Base-by-base conservation (phyloP, 257 asterid species). In the Verbena officinalis region DNA sequence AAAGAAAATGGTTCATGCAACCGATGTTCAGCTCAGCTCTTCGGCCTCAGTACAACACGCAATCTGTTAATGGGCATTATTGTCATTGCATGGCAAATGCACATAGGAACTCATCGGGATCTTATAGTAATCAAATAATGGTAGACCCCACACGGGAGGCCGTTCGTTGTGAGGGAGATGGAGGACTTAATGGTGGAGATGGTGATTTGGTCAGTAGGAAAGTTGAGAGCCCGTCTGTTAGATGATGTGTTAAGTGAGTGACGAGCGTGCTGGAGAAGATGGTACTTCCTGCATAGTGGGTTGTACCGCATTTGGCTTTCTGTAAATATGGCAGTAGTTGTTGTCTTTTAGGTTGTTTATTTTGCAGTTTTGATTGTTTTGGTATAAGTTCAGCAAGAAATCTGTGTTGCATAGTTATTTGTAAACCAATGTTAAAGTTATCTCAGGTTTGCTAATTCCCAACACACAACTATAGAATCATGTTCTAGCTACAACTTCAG, bases 21-120 rank as follows among this genome's bases (percentile, higher is more conserved):
- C 95, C 95, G 0, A 56, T 90, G 87, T 90, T 83, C 45, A 71
- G 96, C 75, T 87, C 97, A 44, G 96, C 91, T 17, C 52, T 75
- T 46, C 79, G 95, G 51, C 76, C 85, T 50, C 91, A 85, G 49
- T 57, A 39, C 36, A 80, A 54, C 36, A 3, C 52, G 63, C 85
- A 73, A 31, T 58, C 79, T 14, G 24, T 74, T 33, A 69, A 80
- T 11, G 14, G 75, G 19, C 74, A 67, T 69, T 59, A 77, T 59
- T 74, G 78, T 54, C 75, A 13, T 33, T 77, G 82, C 76, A 69
- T 73, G 53, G 78, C 73, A 16, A 77, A 60, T 42, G 51, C 61
- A 38, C 84, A 50, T 8, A 49, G 78, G 30, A 75, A 39, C 27
- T 66, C 83, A 0, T 67, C 78, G 0, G 64, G 53, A 36, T 45